Evolutionary conservation across 1,139 yeast species (phyloP).

Genomic region (Geotrichum aggregatum): DNA sequence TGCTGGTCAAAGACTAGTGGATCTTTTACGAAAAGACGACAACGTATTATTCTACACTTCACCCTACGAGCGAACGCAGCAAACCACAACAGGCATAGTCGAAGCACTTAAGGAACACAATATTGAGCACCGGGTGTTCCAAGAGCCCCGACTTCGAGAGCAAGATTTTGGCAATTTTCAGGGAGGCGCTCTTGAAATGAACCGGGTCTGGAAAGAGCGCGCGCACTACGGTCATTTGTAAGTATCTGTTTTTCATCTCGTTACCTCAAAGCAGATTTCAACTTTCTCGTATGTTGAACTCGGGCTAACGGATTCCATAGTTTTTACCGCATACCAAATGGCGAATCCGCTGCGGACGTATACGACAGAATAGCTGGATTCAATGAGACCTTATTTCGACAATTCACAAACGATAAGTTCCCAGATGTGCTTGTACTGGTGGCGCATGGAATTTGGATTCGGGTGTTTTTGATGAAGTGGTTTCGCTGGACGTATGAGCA

Average conservation of each 20-base stretch:
- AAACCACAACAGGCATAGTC: constrained; percentile 67
- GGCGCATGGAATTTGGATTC: constrained; percentile 90
- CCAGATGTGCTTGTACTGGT: constrained; percentile 76
- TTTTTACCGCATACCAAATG: constrained; percentile 85
- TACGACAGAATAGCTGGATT: constrained; percentile 86
- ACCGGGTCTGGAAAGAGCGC: constrained; percentile 70
- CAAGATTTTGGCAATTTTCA: constrained; percentile 95
- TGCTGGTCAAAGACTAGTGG: constrained; percentile 61
- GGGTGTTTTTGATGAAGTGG: constrained; percentile 90
- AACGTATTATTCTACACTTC: constrained; percentile 67
- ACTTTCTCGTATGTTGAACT: background rate
- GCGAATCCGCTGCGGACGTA: constrained; percentile 94
- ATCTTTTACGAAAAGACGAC: constrained; percentile 51
- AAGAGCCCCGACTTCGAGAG: constrained; percentile 87
- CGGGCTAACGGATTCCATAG: constrained; percentile 5
- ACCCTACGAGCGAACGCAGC: constrained; percentile 77
- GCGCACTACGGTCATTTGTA: constrained; percentile 82
- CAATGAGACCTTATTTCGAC: constrained; percentile 79
- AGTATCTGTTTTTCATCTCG: constrained; percentile 9
- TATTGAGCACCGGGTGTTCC: constrained; percentile 53
- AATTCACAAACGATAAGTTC: constrained; percentile 62
- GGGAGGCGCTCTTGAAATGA: constrained; percentile 67
- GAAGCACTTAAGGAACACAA: constrained; percentile 50
- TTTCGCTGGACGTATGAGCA: constrained; percentile 87
- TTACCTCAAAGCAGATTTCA: background rate